These are phyloP conservation scores for Climacium dendroides DNA, from an alignment of 225 moss, liverwort and hornwort genomes.

Conservation along the genomic window DNA sequence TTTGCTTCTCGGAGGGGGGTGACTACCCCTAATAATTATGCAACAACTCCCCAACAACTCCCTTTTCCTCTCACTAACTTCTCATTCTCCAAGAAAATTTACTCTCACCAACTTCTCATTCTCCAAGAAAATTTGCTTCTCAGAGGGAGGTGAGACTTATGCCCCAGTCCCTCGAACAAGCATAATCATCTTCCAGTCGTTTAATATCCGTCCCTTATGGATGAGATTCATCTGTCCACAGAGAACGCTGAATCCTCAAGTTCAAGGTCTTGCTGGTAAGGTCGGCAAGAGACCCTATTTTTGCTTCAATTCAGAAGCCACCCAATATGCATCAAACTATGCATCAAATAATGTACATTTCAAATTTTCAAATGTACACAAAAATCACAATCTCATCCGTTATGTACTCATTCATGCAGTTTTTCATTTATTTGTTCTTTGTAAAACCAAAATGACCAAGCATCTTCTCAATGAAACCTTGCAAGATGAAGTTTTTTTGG, in stretches of 20 bases:
- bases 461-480: background rate
- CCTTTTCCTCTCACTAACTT: no score
- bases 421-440: background rate
- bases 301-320: background rate
- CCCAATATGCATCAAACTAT: background rate
- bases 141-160: no score
- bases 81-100: no score
- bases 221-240: background rate
- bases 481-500: background rate
- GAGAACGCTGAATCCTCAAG: background rate
- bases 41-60: no score
- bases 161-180: background rate
- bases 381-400: background rate
- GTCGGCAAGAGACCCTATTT: background rate
- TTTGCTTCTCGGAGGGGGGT: no score
- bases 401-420: background rate
- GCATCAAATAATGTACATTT: no score
- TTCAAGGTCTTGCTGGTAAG: background rate
- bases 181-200: rapidly evolving
- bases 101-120: no score
- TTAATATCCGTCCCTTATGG: background rate
- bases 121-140: no score
- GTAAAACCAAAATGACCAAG: background rate
- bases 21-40: no score
- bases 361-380: background rate